Conservation (phyloP, 1,284 basidiomycete genomes). For the Thelephora terrestris region DNA sequence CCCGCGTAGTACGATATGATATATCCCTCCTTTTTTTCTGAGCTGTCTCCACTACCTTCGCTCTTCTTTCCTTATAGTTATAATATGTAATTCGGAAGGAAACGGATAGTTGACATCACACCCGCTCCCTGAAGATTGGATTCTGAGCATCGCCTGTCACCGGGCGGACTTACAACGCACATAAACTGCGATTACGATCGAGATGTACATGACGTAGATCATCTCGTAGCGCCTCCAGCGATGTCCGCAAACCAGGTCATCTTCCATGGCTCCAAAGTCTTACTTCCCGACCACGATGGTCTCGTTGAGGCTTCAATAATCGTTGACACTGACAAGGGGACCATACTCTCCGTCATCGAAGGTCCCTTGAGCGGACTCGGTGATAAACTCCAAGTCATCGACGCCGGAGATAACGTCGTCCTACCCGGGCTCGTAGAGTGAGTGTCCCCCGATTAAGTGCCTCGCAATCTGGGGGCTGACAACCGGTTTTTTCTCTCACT, state of each 20-base stretch:
- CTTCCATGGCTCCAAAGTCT: conserved; percentile 43
- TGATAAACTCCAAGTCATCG: conserved; percentile 32
- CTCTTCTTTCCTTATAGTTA: too few relatives aligned
- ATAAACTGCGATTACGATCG: too few relatives aligned
- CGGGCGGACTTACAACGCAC: too few relatives aligned
- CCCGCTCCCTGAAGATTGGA: too few relatives aligned
- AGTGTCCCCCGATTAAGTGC: conserved; percentile 20
- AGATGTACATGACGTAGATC: too few relatives aligned
- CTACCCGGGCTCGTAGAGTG: conserved; percentile 84
- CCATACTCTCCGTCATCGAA: conserved; percentile 48
- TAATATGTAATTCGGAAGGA: too few relatives aligned
- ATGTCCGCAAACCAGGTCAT: conserved; percentile 14
- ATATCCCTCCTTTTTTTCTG: too few relatives aligned
- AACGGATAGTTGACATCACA: too few relatives aligned
- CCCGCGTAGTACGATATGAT: too few relatives aligned
- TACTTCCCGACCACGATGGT: conserved; percentile 41
- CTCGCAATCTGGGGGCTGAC: background rate
- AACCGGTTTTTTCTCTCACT: background rate
- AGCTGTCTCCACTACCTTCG: too few relatives aligned
- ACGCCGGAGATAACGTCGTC: conserved; percentile 55
- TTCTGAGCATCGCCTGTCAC: too few relatives aligned
- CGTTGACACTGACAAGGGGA: conserved; percentile 52
- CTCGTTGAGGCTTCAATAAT: conserved; percentile 65
- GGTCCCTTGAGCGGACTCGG: conserved; percentile 23
- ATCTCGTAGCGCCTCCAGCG: too few relatives aligned